Conservation (phyloP, 768 basidiomycete genomes). For the Suillus alpinus region DNA sequence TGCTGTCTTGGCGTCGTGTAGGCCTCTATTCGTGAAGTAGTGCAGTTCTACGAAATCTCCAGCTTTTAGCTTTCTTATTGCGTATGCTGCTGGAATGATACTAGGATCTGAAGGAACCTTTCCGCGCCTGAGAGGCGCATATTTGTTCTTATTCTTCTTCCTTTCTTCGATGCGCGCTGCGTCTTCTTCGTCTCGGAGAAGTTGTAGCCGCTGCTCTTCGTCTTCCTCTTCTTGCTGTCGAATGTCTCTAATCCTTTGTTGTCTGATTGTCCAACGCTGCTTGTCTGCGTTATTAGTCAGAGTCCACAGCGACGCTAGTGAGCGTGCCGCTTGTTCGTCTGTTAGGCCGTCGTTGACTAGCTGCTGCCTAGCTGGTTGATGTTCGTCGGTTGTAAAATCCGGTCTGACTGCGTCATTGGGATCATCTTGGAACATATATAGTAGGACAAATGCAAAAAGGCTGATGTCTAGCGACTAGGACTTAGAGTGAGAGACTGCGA, state of each 20-base stretch:
- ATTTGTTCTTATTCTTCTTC: slow-evolving; percentile 3
- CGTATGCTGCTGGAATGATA: neutral
- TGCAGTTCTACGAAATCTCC: neutral
- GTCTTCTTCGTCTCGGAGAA: neutral
- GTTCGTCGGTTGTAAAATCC: too few relatives aligned
- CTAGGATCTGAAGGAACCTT: neutral
- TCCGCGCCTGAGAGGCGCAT: neutral
- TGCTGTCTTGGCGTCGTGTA: neutral
- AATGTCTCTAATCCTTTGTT: too few relatives aligned
- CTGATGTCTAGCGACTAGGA: neutral
- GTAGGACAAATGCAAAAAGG: neutral
- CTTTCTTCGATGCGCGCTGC: neutral
- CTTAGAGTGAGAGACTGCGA: too few relatives aligned
- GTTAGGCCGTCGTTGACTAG: too few relatives aligned
- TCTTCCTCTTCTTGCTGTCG: neutral
- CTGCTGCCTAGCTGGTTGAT: too few relatives aligned
- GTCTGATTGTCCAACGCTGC: neutral
- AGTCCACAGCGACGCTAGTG: neutral
- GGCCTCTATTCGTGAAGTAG: slow-evolving; percentile 1
- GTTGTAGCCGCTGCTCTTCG: too few relatives aligned
- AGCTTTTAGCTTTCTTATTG: neutral
- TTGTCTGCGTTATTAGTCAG: neutral
- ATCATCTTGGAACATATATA: too few relatives aligned
- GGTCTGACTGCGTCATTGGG: too few relatives aligned
- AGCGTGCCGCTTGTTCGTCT: too few relatives aligned